Evolutionary conservation across 306 rosid genomes (phyloP), one percentile per base, ranked within the genome.

Genomic region (Rosa multiflora): DNA sequence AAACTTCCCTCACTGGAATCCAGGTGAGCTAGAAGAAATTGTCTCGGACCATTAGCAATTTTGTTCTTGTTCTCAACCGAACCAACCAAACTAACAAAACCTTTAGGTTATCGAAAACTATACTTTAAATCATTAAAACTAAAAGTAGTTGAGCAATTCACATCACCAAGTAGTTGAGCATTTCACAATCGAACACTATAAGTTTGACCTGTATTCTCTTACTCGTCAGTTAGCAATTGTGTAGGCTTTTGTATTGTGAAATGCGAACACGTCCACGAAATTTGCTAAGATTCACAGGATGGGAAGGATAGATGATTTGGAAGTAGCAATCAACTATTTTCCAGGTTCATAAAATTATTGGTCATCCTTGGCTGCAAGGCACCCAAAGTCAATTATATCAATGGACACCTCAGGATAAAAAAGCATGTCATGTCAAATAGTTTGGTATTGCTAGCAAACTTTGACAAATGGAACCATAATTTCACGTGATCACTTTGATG

Each of bases 401-500:
- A 15, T 15, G 32, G 49, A 40, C 72, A 67, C 49, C 49, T 67
- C 32, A 40, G 15, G 49, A 67, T 67, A 18, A 0, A 14, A 67
- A 67, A n/a, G 49, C 70, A 67, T 40, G 14, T 11, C 1, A 42
- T 40, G 72, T 40, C 49, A 67, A 67, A 5, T 39, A 40, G 49
- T 67, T 40, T 39, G 72, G 72, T 40, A 67, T 40, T 7, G 23
- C 72, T 10, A 20, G 15, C 72, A 3, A 67, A 67, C 72, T 67
- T 67, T 40, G 72, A 67, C 49, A 39, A 67, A 67, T 67, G 5
- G 0, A 47, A 71, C 58, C 56, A 21, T 78, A 44, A 10, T 23
- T 59, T 53, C 10, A 58, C 64, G 46, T 43, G 51, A 75, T 83
- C 51, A 76, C 81, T 80, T 37, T 70, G 49, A 80, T 76, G 72